A percentile compares a stretch with the other conserved stretches of the same genome.
Conservation (phyloP, 139 green algal genomes). For the Picochlorum costavermella region DNA sequence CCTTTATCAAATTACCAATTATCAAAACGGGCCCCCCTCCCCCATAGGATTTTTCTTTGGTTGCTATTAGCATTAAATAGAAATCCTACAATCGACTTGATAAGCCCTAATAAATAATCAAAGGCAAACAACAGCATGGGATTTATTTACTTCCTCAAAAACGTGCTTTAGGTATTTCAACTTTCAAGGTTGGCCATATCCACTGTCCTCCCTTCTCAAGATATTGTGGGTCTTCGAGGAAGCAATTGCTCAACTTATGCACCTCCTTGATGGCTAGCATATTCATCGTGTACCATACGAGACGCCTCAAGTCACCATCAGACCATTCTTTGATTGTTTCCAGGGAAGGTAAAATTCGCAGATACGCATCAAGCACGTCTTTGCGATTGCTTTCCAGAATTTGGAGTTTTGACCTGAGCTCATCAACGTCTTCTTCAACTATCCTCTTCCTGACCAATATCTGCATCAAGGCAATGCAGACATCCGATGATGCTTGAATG, state of each 20-base stretch:
- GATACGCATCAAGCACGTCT: not conserved
- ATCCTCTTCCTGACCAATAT: not conserved
- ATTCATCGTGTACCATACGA: constrained; percentile 1
- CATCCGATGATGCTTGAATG: constrained; percentile 4
- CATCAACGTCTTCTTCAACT: not conserved
- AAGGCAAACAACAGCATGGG: not conserved
- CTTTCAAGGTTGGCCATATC: constrained; percentile 3
- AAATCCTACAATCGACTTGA: too few relatives aligned
- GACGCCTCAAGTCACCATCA: constrained; percentile 1
- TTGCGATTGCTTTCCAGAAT: constrained; percentile 4
- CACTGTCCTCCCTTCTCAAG: constrained; percentile 1
- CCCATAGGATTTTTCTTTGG: too few relatives aligned
- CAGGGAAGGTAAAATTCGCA: not conserved
- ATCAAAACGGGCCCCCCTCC: too few relatives aligned
- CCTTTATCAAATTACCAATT: too few relatives aligned
- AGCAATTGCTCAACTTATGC: constrained; percentile 4
- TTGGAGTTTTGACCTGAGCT: constrained; percentile 2
- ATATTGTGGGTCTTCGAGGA: constrained; percentile 4
- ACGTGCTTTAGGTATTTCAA: not conserved
- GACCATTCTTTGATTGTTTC: constrained; percentile 3
- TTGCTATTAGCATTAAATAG: too few relatives aligned
- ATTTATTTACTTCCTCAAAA: not conserved
- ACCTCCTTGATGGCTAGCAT: constrained; percentile 1
- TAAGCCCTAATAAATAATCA: too few relatives aligned
- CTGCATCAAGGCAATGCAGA: constrained; percentile 1